Conservation (phyloP, 495 filamentous ascomycete species). For the Letharia columbiana region DNA sequence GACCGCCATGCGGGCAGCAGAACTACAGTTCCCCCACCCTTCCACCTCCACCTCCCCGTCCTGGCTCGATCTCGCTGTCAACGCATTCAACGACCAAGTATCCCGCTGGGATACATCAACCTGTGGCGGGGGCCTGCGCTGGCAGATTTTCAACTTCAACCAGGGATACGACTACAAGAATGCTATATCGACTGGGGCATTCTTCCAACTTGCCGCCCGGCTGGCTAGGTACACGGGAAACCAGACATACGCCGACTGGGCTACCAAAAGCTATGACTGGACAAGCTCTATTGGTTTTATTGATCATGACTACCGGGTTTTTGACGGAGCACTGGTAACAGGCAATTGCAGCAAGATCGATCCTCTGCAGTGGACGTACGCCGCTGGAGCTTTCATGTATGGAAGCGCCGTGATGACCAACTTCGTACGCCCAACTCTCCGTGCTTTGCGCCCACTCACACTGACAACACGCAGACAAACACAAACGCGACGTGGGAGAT, state of each 20-base stretch:
- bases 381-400: constrained; percentile 62
- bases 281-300: constrained; percentile 48
- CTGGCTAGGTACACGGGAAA: constrained; percentile 69
- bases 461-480: constrained; percentile 33
- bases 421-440: constrained; percentile 34
- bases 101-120: constrained; percentile 57
- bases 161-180: constrained; percentile 77
- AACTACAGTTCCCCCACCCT: constrained; percentile 58
- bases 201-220: constrained; percentile 76
- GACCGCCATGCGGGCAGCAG: constrained; percentile 62
- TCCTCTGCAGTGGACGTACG: constrained; percentile 66
- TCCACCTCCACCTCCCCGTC: constrained; percentile 28
- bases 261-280: constrained; percentile 65
- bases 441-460: background rate
- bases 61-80: constrained; percentile 54
- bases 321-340: constrained; percentile 54
- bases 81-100: constrained; percentile 57
- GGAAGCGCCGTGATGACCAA: constrained; percentile 77
- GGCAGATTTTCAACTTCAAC: constrained; percentile 81
- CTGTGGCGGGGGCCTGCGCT: constrained; percentile 71
- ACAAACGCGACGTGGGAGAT: constrained; percentile 46
- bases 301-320: constrained; percentile 45
- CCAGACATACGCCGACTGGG: constrained; percentile 67
- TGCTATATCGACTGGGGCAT: constrained; percentile 65
- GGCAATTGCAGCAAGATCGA: constrained; percentile 52